phyloP scores from a whole-genome alignment of 257 asterid genomes.

The Thymus mandschuricus region DNA sequence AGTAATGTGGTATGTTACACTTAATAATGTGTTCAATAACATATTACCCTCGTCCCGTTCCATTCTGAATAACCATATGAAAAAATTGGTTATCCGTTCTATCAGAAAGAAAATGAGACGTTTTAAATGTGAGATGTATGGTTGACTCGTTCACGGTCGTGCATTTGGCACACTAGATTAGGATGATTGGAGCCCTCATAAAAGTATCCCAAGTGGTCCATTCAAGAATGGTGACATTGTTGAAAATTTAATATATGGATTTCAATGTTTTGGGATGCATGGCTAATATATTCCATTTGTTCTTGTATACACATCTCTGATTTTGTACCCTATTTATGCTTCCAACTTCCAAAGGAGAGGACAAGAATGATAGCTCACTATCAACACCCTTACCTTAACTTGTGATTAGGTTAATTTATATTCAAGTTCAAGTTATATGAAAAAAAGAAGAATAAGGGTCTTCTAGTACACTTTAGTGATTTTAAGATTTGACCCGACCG shows the following conservation, averaged over 20 bases:
- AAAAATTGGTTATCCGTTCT: no score
- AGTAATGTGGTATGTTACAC: background rate
- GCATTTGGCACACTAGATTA: slow-evolving; percentile 20
- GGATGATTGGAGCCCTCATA: slow-evolving; percentile 30
- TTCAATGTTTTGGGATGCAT: slow-evolving; percentile 16
- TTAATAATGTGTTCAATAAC: background rate
- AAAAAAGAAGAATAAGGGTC: background rate
- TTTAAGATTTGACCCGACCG: background rate
- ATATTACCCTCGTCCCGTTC: no score
- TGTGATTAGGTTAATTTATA: background rate
- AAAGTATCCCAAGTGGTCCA: slow-evolving; percentile 39
- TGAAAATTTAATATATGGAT: slow-evolving; percentile 18
- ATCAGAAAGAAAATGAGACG: no score
- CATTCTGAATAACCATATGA: no score
- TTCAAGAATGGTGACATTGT: slow-evolving; percentile 28
- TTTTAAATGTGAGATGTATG: no score
- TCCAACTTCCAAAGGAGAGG: slow-evolving; percentile 29
- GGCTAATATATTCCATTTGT: slow-evolving; percentile 44
- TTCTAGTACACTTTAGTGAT: background rate
- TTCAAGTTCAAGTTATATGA: background rate
- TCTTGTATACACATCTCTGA: slow-evolving; percentile 31
- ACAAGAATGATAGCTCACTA: slow-evolving; percentile 15
- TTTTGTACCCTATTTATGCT: slow-evolving; percentile 34
- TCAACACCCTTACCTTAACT: background rate
- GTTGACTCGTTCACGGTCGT: background rate